Conservation (phyloP, 2,329 filamentous ascomycete species). For the Dothistroma septosporum region DNA sequence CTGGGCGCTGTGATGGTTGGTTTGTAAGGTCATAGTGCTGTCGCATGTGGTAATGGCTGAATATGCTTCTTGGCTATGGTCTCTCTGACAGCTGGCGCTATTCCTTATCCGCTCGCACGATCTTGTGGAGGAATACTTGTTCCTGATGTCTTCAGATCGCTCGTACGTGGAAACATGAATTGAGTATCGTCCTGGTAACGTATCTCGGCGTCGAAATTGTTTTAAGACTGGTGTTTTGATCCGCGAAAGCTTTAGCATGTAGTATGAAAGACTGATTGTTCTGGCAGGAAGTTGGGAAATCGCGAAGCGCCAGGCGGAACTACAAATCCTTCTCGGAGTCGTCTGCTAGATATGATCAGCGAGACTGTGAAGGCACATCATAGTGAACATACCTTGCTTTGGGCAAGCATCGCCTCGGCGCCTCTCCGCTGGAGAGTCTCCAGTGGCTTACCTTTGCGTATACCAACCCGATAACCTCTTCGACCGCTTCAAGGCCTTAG, state of each 20-base stretch:
- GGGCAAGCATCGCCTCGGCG: neutral
- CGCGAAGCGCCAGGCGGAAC: neutral
- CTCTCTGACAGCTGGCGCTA: neutral
- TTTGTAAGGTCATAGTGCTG: neutral
- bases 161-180: neutral
- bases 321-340: neutral
- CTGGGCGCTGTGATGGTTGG: neutral
- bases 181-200: neutral
- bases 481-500: neutral
- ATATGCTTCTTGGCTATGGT: neutral
- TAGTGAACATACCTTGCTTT: neutral
- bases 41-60: neutral
- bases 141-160: neutral
- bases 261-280: neutral
- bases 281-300: neutral
- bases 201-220: neutral
- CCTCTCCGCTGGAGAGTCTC: neutral
- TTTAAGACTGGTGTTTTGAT: neutral
- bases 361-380: neutral
- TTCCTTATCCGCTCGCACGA: neutral
- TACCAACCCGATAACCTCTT: neutral
- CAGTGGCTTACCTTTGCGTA: neutral
- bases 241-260: neutral
- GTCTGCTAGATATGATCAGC: neutral
- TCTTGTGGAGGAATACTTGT: neutral